Conservation (phyloP, 805 yeast species). For the Candida chauliodis region DNA sequence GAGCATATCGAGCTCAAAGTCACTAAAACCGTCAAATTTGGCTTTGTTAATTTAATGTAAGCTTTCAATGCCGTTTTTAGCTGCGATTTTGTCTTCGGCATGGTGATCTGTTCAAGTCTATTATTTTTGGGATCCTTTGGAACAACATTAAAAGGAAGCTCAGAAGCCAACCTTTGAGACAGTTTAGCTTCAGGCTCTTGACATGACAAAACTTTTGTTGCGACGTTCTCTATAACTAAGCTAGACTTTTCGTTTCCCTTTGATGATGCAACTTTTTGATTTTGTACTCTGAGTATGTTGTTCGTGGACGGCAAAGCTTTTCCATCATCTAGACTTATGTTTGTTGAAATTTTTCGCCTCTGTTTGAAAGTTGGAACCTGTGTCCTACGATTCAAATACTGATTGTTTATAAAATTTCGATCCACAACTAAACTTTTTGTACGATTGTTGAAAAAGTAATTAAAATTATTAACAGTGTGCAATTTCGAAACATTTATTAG, state of each 20-base stretch:
- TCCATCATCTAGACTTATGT: not conserved
- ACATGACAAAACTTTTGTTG: slow-evolving; percentile 43
- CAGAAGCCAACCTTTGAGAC: slow-evolving; percentile 23
- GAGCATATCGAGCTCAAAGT: slow-evolving; percentile 91
- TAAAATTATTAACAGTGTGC: slow-evolving; percentile 22
- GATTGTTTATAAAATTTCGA: slow-evolving; percentile 33
- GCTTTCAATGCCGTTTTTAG: slow-evolving; percentile 48
- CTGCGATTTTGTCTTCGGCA: slow-evolving; percentile 12
- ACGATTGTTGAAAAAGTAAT: slow-evolving; percentile 36
- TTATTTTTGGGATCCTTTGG: slow-evolving; percentile 22
- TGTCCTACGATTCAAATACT: slow-evolving; percentile 3
- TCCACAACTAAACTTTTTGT: slow-evolving; percentile 25
- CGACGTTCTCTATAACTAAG: slow-evolving; percentile 31
- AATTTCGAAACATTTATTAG: slow-evolving; percentile 17
- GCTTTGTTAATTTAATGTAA: slow-evolving; percentile 83
- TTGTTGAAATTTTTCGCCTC: not conserved
- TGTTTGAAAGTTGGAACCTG: slow-evolving; percentile 1
- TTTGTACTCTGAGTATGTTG: too few species aligned
- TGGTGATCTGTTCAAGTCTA: slow-evolving; percentile 1
- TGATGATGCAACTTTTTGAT: too few species aligned
- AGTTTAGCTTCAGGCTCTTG: slow-evolving; percentile 33
- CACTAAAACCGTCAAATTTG: slow-evolving; percentile 80
- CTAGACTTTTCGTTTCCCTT: too few species aligned
- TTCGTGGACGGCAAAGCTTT: too few species aligned
- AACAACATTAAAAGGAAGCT: slow-evolving; percentile 58